These are phyloP conservation scores for Chaetomium sp. DNA, from an alignment of 2,329 filamentous ascomycete species.

Conservation along the genomic window DNA sequence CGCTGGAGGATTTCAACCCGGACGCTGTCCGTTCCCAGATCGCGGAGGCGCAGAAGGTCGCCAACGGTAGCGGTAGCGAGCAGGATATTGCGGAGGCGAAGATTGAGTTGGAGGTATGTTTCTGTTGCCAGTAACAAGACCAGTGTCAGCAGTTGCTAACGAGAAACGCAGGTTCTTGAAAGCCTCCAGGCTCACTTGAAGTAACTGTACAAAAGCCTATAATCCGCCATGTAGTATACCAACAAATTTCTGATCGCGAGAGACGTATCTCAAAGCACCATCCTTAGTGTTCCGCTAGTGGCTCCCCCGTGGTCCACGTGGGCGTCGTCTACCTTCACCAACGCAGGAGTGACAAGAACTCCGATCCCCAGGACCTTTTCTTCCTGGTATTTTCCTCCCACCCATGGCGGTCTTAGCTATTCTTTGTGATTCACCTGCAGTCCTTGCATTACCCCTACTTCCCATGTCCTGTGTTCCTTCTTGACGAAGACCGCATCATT, in stretches of 20 bases:
- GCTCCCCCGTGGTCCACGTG: background rate
- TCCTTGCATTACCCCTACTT: too few species aligned
- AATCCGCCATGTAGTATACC: constrained; percentile 31
- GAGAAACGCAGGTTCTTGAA: constrained; percentile 62
- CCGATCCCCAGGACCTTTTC: too few species aligned
- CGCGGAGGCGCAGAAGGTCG: constrained; percentile 92
- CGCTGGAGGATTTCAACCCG: constrained; percentile 91
- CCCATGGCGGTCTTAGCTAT: too few species aligned
- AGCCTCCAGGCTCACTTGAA: constrained; percentile 74
- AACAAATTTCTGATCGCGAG: constrained; percentile 23
- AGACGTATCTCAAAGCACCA: constrained; percentile 16
- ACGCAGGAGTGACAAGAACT: too few species aligned
- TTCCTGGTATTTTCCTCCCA: too few species aligned
- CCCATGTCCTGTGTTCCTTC: too few species aligned
- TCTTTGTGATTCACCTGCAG: too few species aligned
- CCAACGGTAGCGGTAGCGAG: constrained; percentile 83
- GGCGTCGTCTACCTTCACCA: too few species aligned
- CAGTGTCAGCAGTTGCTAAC: constrained; percentile 31
- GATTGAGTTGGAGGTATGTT: constrained; percentile 89
- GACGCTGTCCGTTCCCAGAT: constrained; percentile 88
- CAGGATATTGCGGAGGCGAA: constrained; percentile 98
- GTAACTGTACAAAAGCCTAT: constrained; percentile 49
- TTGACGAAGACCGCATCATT: too few species aligned
- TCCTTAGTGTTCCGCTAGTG: constrained; percentile 11
- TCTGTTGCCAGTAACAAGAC: background rate